Evolutionary conservation across 495 filamentous ascomycete species (phyloP).

Genomic region (Cercophora samala): DNA sequence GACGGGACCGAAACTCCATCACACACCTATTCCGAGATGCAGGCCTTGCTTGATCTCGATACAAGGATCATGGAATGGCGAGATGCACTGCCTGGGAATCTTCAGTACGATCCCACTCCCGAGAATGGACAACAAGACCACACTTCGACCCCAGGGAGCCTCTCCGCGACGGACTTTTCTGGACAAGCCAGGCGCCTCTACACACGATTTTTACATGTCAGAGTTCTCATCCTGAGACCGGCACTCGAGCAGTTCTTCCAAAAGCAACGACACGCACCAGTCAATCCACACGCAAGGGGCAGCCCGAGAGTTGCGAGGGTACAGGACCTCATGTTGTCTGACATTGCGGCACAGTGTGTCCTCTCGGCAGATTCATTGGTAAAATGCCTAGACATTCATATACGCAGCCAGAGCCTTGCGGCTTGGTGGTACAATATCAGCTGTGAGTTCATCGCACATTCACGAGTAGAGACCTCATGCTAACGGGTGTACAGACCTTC

Average conservation of each 20-base stretch:
- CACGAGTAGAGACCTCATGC: background rate
- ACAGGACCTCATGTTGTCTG: slow-evolving; percentile 10
- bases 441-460: background rate
- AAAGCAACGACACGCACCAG: background rate
- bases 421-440: background rate
- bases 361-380: slow-evolving; percentile 11
- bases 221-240: slow-evolving; percentile 11
- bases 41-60: slow-evolving; percentile 11
- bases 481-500: background rate
- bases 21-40: background rate
- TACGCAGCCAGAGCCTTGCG: background rate
- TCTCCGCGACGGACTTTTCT: slow-evolving; percentile 1
- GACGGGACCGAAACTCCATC: background rate
- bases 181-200: slow-evolving; percentile 9
- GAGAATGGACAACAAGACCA: background rate
- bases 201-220: slow-evolving; percentile 10
- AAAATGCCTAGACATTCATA: slow-evolving; percentile 3
- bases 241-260: slow-evolving; percentile 9
- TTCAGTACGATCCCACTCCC: background rate
- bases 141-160: background rate
- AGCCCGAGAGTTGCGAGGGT: slow-evolving; percentile 6
- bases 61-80: slow-evolving; percentile 12
- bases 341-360: slow-evolving; percentile 10
- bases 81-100: background rate
- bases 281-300: background rate